Evolutionary conservation across 768 basidiomycete species (phyloP).

Genomic region (Harrya chromipes): DNA sequence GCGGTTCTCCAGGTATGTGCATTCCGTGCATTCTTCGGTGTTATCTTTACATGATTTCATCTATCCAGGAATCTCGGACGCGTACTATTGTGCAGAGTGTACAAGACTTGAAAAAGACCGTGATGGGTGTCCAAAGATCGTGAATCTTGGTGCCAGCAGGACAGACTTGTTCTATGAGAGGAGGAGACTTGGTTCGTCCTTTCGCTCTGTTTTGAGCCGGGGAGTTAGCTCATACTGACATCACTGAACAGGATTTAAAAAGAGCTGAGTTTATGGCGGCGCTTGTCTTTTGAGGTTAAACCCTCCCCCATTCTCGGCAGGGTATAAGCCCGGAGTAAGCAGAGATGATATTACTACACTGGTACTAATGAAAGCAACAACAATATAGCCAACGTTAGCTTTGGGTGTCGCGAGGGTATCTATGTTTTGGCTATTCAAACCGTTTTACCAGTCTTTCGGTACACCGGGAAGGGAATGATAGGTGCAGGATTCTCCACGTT

Average conservation of each 20-base stretch:
- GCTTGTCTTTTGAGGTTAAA: not conserved
- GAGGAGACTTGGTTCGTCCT: constrained; percentile 66
- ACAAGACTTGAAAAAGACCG: constrained; percentile 96
- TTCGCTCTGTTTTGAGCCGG: not conserved
- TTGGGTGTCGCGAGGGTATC: constrained; percentile 3
- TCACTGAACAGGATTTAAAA: constrained; percentile 28
- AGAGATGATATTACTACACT: constrained; percentile 1
- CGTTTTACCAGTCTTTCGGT: constrained; percentile 44
- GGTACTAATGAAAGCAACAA: constrained; percentile 2
- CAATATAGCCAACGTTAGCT: not conserved
- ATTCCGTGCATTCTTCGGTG: not conserved
- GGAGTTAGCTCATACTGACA: not conserved
- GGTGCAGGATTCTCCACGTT: constrained; percentile 62
- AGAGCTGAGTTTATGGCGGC: constrained; percentile 22
- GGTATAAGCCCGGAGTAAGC: not conserved
- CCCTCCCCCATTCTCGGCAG: not conserved
- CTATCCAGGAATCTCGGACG: constrained; percentile 87
- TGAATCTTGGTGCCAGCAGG: constrained; percentile 91
- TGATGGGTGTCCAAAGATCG: constrained; percentile 98
- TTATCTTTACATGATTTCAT: not conserved
- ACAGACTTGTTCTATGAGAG: constrained; percentile 93
- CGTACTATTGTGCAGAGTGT: constrained; percentile 98
- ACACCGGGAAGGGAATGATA: constrained; percentile 61
- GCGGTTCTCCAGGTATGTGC: constrained; percentile 82
- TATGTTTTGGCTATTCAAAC: not conserved